Conservation (phyloP, 805 yeast genomes). For the Teunomyces kruisii region DNA sequence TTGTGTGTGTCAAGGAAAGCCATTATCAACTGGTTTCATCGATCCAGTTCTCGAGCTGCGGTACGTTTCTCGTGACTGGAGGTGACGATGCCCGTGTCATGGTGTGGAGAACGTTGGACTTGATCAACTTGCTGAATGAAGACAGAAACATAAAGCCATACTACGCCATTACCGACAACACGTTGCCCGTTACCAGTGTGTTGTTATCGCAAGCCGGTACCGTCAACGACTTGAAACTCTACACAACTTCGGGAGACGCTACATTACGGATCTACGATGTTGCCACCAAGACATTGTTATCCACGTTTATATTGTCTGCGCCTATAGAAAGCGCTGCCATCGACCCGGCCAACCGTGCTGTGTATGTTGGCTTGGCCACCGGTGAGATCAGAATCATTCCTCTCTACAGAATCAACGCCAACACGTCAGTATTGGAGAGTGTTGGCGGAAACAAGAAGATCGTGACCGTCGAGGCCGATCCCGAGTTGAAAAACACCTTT, state of each 20-base stretch:
- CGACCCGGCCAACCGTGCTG: conserved; percentile 77
- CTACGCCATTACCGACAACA: conserved; percentile 60
- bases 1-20: conserved; percentile 70
- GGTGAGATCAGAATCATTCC: conserved; percentile 63
- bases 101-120: conserved; percentile 69
- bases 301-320: conserved; percentile 69
- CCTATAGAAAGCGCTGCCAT: conserved; percentile 57
- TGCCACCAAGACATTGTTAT: conserved; percentile 43
- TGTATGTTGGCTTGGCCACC: conserved; percentile 66
- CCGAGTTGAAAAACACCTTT: conserved; percentile 49
- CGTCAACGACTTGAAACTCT: conserved; percentile 59
- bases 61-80: conserved; percentile 68
- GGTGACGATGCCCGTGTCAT: conserved; percentile 79
- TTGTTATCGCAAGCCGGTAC: conserved; percentile 49
- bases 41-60: conserved; percentile 58
- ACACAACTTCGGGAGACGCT: conserved; percentile 69
- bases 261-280: conserved; percentile 74
- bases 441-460: conserved; percentile 60
- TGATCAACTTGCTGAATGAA: conserved; percentile 40
- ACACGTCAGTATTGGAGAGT: conserved; percentile 49
- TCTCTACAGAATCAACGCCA: conserved; percentile 39
- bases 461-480: conserved; percentile 52
- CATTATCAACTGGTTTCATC: conserved; percentile 78
- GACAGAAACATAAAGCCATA: conserved; percentile 51
- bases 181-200: conserved; percentile 53